Evolutionary conservation across 179 eudicot genomes (phyloP), one percentile per base, ranked within the genome.

Genomic region (Beta corolliflora): DNA sequence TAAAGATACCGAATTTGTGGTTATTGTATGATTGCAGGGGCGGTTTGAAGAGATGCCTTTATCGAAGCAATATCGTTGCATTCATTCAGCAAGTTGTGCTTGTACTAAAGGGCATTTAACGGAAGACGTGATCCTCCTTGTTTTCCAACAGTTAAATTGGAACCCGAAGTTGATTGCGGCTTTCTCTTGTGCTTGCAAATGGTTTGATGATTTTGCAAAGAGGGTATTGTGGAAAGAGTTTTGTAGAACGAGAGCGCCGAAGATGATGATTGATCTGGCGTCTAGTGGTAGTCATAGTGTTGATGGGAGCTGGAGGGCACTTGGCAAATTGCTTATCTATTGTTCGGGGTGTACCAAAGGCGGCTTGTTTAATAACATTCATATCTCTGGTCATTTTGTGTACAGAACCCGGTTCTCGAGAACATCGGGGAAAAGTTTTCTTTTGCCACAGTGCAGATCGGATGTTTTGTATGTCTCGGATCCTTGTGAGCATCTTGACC

Each of bases 221-320:
- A 91, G 94, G 71, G 93, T 92, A 12, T 89, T 94, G 13, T 94
- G 98, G 98, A 94, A 91, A 83, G 96, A 94, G 82, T 94, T 94
- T 77, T 94, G 96, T 76, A 81, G 85, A 54, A 89, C 96, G 21
- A 87, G 97, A 83, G 98, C 98, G 72, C 98, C 98, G 16, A 94
- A 91, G 82, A 94, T 93, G 96, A 93, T 91, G 93, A 80, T 86
- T 67, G 98, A 94, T 85, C 80, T 93, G 52, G 96, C 93, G 61
- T 93, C 93, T 36, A 80, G 92, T 83, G 94, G 97, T 7, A 92
- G 90, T 79, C 96, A 91, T 78, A 90, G 92, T 79, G 93, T 92
- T 65, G 98, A 93, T 83, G 97, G 97, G 61, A 94, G 91, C 83
- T 94, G 98, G 98, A 92, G 97, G 83, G 98, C 98, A 25, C 95